Conservation (phyloP, 306 rosid genomes). For the Corylus americana region DNA sequence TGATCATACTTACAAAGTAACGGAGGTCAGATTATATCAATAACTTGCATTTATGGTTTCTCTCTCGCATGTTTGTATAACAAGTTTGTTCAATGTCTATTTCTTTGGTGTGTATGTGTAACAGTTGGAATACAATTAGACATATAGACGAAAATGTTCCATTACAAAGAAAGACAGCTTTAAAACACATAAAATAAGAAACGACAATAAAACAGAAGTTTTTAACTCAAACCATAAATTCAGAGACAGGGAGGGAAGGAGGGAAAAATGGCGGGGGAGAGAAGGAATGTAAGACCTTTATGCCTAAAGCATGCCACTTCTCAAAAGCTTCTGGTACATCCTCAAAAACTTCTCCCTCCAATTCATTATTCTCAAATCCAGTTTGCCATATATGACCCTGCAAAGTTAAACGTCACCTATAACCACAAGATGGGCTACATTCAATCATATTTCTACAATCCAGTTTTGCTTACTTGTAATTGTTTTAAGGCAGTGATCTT, state of each 20-base stretch:
- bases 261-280: slow-evolving; percentile 9
- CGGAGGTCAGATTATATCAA: background rate
- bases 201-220: slow-evolving; percentile 19
- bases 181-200: background rate
- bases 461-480: slow-evolving; percentile 68
- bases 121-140: background rate
- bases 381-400: slow-evolving; percentile 98
- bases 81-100: background rate
- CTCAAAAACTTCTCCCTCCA: slow-evolving; percentile 80
- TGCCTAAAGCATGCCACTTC: slow-evolving; percentile 77
- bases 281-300: slow-evolving; percentile 58
- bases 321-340: slow-evolving; percentile 90
- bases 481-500: slow-evolving; percentile 90
- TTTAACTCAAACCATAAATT: background rate
- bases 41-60: background rate
- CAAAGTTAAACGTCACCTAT: slow-evolving; percentile 31
- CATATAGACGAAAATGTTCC: background rate
- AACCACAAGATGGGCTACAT: slow-evolving; percentile 19
- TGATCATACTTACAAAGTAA: background rate
- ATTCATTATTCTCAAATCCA: slow-evolving; percentile 79
- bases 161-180: slow-evolving; percentile 10
- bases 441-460: slow-evolving; percentile 9
- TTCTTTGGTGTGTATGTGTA: background rate
- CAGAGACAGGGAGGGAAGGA: background rate
- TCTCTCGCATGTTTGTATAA: background rate